Percentiles rank a stretch among this genome's conserved stretches.
Evolutionary conservation across 2,329 filamentous ascomycete species (phyloP).

Genomic region (Ophiostoma fasciatum): DNA sequence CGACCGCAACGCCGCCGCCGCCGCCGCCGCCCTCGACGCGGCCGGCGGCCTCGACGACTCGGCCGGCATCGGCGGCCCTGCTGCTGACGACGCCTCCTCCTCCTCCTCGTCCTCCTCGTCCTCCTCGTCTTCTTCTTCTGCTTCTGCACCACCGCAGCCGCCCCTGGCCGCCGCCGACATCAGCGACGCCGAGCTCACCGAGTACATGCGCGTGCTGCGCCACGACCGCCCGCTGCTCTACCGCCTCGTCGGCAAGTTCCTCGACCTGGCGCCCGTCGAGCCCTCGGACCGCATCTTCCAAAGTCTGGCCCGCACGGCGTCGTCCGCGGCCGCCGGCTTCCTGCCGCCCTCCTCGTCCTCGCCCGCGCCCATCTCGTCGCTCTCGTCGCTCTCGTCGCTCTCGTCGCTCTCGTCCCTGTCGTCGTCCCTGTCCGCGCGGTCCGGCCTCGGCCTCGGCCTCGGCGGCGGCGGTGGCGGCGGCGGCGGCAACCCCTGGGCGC

Average conservation of each 20-base stretch:
- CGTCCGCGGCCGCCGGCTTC: constrained; percentile 13
- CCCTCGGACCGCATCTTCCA: constrained; percentile 10
- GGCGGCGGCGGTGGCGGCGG: background rate
- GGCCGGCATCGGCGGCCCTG: too few relatives aligned
- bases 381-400: constrained; percentile 13
- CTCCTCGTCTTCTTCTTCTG: too few relatives aligned
- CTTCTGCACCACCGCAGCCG: constrained; percentile 3
- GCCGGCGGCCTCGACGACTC: constrained; percentile 18
- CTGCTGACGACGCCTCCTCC: too few relatives aligned
- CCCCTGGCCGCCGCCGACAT: constrained; percentile 24
- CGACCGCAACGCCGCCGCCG: constrained; percentile 26
- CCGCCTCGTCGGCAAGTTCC: constrained; percentile 40
- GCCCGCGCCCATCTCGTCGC: background rate
- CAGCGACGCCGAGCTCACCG: constrained; percentile 33
- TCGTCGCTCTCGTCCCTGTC: constrained; percentile 11
- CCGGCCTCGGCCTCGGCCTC: too few relatives aligned
- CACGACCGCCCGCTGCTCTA: constrained; percentile 35
- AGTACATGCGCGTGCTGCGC: constrained; percentile 38
- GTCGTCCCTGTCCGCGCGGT: constrained; percentile 16
- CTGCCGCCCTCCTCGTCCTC: background rate
- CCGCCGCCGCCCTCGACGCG: constrained; percentile 22
- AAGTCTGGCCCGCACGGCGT: constrained; percentile 11
- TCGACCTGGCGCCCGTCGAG: constrained; percentile 44
- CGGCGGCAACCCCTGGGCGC: constrained; percentile 29
- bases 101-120: too few relatives aligned